Evolutionary conservation across 495 filamentous ascomycete species (phyloP).

Genomic region (Penicillium silybi): DNA sequence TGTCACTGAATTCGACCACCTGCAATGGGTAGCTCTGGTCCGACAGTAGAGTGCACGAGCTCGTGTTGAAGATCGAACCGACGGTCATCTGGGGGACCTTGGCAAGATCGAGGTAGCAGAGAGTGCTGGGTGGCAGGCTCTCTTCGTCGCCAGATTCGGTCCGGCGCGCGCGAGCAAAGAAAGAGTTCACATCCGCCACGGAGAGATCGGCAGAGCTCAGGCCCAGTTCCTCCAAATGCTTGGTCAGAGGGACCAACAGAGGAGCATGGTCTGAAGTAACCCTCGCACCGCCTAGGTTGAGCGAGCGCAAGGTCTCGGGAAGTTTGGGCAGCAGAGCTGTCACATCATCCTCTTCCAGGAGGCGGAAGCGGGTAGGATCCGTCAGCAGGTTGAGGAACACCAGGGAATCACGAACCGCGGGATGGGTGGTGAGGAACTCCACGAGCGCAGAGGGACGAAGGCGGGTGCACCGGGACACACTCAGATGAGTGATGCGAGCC

Average conservation of each 20-base stretch:
- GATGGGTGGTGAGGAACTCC: slow-evolving; percentile 69
- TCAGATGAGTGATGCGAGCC: slow-evolving; percentile 74
- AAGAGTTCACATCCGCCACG: slow-evolving; percentile 57
- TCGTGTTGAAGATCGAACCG: slow-evolving; percentile 56
- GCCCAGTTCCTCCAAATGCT: slow-evolving; percentile 76
- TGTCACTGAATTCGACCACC: slow-evolving; percentile 74
- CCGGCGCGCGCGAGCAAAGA: slow-evolving; percentile 35
- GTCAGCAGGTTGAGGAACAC: slow-evolving; percentile 72
- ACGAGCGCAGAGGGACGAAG: slow-evolving; percentile 65
- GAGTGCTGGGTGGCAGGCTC: slow-evolving; percentile 56
- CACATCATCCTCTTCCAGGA: slow-evolving; percentile 64
- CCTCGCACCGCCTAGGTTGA: slow-evolving; percentile 74
- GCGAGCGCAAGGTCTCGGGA: slow-evolving; percentile 63
- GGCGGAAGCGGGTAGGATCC: slow-evolving; percentile 69
- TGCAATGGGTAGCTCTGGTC: slow-evolving; percentile 64
- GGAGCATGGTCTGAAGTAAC: slow-evolving; percentile 63
- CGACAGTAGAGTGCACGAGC: slow-evolving; percentile 55
- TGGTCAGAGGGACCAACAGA: slow-evolving; percentile 64
- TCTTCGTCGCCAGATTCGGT: slow-evolving; percentile 17
- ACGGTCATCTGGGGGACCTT: slow-evolving; percentile 55
- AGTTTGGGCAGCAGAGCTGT: slow-evolving; percentile 63
- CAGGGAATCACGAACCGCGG: slow-evolving; percentile 59
- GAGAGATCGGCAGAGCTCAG: slow-evolving; percentile 65
- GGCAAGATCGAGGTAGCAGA: slow-evolving; percentile 77
- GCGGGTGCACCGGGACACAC: slow-evolving; percentile 70